phyloP scores from a whole-genome alignment of 1,139 yeast species.

The Hansenula anomala region DNA sequence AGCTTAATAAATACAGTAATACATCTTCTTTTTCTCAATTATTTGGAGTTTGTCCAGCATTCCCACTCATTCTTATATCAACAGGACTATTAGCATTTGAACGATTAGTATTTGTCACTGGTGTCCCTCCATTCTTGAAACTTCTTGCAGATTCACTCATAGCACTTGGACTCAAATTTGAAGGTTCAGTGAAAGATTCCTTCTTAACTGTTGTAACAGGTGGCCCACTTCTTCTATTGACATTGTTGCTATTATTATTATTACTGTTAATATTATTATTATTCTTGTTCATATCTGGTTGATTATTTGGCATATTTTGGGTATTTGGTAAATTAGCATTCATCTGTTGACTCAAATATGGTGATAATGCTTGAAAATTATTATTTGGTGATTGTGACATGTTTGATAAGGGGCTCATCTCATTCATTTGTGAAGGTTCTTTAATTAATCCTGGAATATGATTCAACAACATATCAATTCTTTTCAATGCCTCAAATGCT shows the following conservation, averaged over 20 bases:
- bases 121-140: background rate
- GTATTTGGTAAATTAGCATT: slow-evolving; percentile 10
- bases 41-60: background rate
- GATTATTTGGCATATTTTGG: slow-evolving; percentile 15
- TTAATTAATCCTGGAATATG: slow-evolving; percentile 65
- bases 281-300: slow-evolving; percentile 4
- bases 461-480: slow-evolving; percentile 58
- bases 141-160: background rate
- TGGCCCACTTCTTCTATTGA: slow-evolving; percentile 2
- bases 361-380: slow-evolving; percentile 4
- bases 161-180: background rate
- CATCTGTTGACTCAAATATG: slow-evolving; percentile 3
- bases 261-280: background rate
- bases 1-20: no score
- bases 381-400: slow-evolving; percentile 3
- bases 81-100: slow-evolving; percentile 12
- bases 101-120: background rate
- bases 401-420: background rate
- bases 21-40: background rate
- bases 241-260: slow-evolving; percentile 3
- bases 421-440: slow-evolving; percentile 23
- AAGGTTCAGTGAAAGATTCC: background rate
- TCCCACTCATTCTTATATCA: slow-evolving; percentile 6
- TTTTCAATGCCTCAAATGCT: slow-evolving; percentile 61
- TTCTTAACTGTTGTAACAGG: slow-evolving; percentile 2